A percentile compares a stretch with the other conserved stretches of the same genome.
These are phyloP conservation scores for Fusarium brachygibbosum DNA, from an alignment of 2,329 filamentous ascomycete genomes.

Conservation along the genomic window DNA sequence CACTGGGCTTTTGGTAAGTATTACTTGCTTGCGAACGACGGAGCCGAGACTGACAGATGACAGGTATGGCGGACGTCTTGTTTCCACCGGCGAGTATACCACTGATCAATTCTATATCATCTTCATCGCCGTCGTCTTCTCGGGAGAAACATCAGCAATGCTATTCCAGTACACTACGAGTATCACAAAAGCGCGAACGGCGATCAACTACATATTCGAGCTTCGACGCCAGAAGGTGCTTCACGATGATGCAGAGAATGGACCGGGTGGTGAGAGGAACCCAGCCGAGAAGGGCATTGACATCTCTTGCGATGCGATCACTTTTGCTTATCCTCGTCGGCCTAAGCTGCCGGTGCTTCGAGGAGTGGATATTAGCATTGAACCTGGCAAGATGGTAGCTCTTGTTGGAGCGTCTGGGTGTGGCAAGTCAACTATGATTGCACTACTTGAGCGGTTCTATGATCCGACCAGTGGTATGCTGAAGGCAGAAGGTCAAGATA, in stretches of 20 bases:
- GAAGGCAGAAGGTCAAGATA: constrained; percentile 49
- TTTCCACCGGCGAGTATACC: constrained; percentile 62
- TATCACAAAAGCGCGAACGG: constrained; percentile 63
- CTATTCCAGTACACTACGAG: constrained; percentile 65
- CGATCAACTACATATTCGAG: constrained; percentile 64
- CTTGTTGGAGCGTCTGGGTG: constrained; percentile 71
- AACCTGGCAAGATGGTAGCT: constrained; percentile 64
- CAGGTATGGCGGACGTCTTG: constrained; percentile 57
- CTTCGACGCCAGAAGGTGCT: constrained; percentile 53
- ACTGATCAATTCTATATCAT: constrained; percentile 63
- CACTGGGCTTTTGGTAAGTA: constrained; percentile 56
- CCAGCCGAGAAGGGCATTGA: constrained; percentile 48
- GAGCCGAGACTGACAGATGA: constrained; percentile 1
- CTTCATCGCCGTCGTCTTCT: constrained; percentile 65
- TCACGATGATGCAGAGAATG: constrained; percentile 50
- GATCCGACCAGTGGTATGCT: constrained; percentile 53
- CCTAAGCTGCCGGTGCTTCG: constrained; percentile 54
- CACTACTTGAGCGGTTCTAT: constrained; percentile 63
- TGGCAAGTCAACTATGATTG: constrained; percentile 72
- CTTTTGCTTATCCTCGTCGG: constrained; percentile 69
- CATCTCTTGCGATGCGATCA: constrained; percentile 64
- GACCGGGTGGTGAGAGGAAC: constrained; percentile 15
- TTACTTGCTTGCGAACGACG: not conserved
- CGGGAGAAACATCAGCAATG: constrained; percentile 57
- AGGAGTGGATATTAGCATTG: constrained; percentile 58